phyloP scores from a whole-genome alignment of 2,329 filamentous ascomycete genomes.

The Aspergillus quadricinctus region DNA sequence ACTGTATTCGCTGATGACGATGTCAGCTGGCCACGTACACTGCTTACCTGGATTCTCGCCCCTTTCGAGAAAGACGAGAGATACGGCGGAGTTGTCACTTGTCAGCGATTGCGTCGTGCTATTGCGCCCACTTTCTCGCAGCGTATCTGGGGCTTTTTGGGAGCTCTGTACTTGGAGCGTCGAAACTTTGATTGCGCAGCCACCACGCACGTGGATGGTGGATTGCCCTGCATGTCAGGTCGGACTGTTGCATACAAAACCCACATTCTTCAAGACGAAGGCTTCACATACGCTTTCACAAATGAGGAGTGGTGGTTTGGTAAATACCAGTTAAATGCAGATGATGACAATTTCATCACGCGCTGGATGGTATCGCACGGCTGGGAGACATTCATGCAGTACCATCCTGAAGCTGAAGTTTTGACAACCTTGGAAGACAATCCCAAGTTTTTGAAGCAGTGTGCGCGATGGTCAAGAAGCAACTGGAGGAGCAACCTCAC shows the following conservation, averaged over 20 bases:
- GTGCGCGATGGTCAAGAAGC: conserved; percentile 89
- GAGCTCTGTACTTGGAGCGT: conserved; percentile 85
- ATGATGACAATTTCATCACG: conserved; percentile 98
- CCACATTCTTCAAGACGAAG: conserved; percentile 76
- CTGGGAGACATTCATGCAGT: conserved; percentile 95
- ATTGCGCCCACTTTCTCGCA: conserved; percentile 56
- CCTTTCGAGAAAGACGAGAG: conserved; percentile 74
- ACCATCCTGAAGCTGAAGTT: conserved; percentile 84
- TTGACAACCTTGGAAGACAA: conserved; percentile 90
- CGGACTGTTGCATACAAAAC: conserved; percentile 89
- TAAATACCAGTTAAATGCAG: conserved; percentile 84
- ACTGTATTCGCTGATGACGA: conserved; percentile 95
- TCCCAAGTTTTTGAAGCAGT: conserved; percentile 85
- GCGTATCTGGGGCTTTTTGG: conserved; percentile 80
- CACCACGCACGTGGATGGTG: conserved; percentile 90
- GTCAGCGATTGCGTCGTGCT: conserved; percentile 75
- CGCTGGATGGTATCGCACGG: conserved; percentile 89
- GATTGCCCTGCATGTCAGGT: conserved; percentile 94
- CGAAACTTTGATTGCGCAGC: conserved; percentile 97
- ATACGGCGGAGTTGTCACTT: conserved; percentile 89
- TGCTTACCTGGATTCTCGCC: conserved; percentile 86
- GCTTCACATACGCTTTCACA: conserved; percentile 84
- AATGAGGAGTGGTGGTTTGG: conserved; percentile 78
- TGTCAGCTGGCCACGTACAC: conserved; percentile 82
- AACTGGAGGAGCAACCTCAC: conserved; percentile 98